Base-by-base conservation (phyloP, 2,329 filamentous ascomycete genomes). In the Ophiobolus disseminans region DNA sequence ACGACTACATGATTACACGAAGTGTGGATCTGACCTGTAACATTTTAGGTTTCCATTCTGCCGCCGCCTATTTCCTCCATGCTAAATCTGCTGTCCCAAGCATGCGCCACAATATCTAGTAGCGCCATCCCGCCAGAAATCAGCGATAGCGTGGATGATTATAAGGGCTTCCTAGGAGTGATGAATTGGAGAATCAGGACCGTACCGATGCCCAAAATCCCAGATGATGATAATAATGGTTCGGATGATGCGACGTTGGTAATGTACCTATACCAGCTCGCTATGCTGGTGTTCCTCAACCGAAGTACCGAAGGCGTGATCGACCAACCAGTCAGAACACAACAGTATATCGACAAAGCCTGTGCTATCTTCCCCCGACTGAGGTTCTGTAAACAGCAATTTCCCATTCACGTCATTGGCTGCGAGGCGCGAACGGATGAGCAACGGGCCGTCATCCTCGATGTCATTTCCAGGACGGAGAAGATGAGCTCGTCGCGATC, bases 371-470 rank as follows among this genome's bases (percentile, higher is more conserved):
- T 66, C 16, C 42, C 53, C 19, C 38, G 50, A 20, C 19, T 66
- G 28, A 40, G 50, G 22, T 58, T 41, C 21, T 68, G 64, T 44
- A 49, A 64, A 35, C 51, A 46, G 14, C 57, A 65, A 40, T 69
- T 65, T 49, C 65, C 65, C 35, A 37, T 69, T 19, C 50, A 61
- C 44, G 58, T 69, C 43, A 42, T 68, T 36, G 64, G 63, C 25
- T 67, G 63, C 46, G 65, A 69, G 40, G 66, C 66, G 34, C 48
- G 58, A 25, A 62, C 54, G 34, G 65, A 69, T 50, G 58, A 62
- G 36, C 56, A 66, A 43, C 55, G 63, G 36, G 48, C 57, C 35
- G 38, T 53, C n/a, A 28, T 58, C 3, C 46, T 63, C 20, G 53
- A 52, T 19, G n/a, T 63, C 9, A 42, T 63, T 14, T 38, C 37